Evolutionary conservation across 495 filamentous ascomycete genomes (phyloP).

Genomic region (Chaetomium tenue): DNA sequence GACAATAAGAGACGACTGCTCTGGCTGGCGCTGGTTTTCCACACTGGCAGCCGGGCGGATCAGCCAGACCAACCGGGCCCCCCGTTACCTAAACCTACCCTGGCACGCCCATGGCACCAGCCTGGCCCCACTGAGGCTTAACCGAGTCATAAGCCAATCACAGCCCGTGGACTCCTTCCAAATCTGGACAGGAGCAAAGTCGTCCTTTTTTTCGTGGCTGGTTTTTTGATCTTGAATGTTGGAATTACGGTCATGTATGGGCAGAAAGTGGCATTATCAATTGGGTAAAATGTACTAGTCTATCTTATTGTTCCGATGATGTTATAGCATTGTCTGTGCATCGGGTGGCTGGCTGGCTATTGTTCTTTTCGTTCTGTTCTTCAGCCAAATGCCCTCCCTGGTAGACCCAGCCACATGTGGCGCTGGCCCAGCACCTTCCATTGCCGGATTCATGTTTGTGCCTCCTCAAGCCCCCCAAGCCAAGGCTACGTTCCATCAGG

Average conservation of each 20-base stretch:
- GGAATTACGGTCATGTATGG: neutral
- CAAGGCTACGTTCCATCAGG: no score
- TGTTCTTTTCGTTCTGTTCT: neutral
- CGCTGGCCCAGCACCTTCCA: neutral
- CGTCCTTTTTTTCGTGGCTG: conserved; percentile 11
- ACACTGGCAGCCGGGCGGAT: neutral
- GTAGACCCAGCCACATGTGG: neutral
- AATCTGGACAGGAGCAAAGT: conserved; percentile 31
- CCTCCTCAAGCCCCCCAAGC: no score
- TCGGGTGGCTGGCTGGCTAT: no score
- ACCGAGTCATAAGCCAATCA: conserved; percentile 34
- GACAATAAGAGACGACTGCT: conserved; percentile 19
- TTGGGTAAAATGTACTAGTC: no score
- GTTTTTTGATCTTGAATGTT: neutral
- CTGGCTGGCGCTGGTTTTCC: conserved; percentile 18
- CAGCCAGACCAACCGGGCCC: conserved; percentile 14
- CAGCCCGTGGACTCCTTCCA: conserved; percentile 27
- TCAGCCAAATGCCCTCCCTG: neutral
- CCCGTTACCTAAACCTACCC: conserved; percentile 6
- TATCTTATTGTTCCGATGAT: neutral
- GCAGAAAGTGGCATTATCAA: neutral
- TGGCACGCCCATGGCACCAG: conserved; percentile 10
- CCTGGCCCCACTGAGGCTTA: conserved; percentile 33
- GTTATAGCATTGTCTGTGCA: neutral
- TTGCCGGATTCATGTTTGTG: neutral